Evolutionary conservation across 257 asterid genomes (phyloP), one percentile per base, ranked within the genome.

Genomic region (Nicotiana attenuata): DNA sequence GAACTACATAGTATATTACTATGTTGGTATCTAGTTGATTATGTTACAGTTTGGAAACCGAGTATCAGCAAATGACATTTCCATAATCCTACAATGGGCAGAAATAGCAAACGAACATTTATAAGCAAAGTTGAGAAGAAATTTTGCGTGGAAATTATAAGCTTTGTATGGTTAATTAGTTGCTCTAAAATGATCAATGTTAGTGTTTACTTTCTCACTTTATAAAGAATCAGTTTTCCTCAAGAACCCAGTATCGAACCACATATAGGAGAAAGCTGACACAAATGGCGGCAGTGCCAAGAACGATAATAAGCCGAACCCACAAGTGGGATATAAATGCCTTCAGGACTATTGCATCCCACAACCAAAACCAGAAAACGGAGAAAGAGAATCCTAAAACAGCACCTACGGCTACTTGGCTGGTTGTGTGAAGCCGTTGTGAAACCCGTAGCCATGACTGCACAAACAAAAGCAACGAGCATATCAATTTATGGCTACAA

Each of bases 361-460:
- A 95, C 19, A 81, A 85, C 97, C 92, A 92, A 85, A 89, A 85
- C 98, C 98, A 95, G 22, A 89, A 63, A 52, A 88, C 2, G 47
- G 91, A 86, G 89, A 92, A 87, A 55, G 82, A 2, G 19, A 85
- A 87, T 65, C 98, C 98, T 3, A 91, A 5, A 41, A 84, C 41
- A 20, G 95, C 93, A 85, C 98, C 99, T 55, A 92, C 98, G 0
- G 78, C 35, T 16, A 95, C 97, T 88, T 93, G 99, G 86, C 90
- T 89, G 83, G 84, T 75, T 7, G 98, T 92, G 79, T 93, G 98
- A 76, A 92, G 88, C n/a, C 83, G 87, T 77, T 93, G 98, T 4
- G 93, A 89, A 83, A 93, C 87, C 80, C 99, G 90, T 68, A 95
- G 97, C 99, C 99, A 95, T 10, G 97, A 85, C 99, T 95, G 94